phyloP scores from a whole-genome alignment of 2,329 filamentous ascomycete genomes.

The Metarhizium brunneum region DNA sequence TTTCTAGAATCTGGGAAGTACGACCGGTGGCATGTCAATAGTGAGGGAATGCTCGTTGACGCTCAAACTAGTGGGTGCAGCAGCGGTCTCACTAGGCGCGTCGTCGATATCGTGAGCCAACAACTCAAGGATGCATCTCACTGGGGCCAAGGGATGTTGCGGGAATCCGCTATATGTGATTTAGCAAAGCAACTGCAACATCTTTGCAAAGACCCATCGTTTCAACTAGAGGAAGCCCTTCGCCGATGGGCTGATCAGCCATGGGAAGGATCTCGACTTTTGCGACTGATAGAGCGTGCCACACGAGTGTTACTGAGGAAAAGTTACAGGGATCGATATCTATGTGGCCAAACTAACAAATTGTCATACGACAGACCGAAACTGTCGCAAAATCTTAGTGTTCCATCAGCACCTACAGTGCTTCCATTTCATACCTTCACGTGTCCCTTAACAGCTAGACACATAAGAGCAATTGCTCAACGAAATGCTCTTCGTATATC shows the following conservation, averaged over 20 bases:
- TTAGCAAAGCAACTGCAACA: conserved; percentile 37
- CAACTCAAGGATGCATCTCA: conserved; percentile 77
- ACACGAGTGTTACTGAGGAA: conserved; percentile 69
- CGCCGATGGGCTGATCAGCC: conserved; percentile 59
- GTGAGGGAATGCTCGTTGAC: conserved; percentile 73
- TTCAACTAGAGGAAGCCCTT: conserved; percentile 32
- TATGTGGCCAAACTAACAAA: conserved; percentile 45
- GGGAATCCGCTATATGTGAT: conserved; percentile 40
- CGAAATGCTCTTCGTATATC: conserved; percentile 90
- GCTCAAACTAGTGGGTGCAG: conserved; percentile 49
- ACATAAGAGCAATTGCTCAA: conserved; percentile 90
- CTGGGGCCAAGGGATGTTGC: conserved; percentile 72
- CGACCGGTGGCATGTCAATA: conserved; percentile 91
- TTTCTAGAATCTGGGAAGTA: conserved; percentile 61
- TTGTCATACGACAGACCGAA: conserved; percentile 61
- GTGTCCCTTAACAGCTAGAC: conserved; percentile 80
- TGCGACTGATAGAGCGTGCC: conserved; percentile 76
- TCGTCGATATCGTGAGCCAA: conserved; percentile 81
- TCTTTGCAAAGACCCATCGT: conserved; percentile 25
- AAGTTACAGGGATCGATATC: conserved; percentile 79
- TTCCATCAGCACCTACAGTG: conserved; percentile 86
- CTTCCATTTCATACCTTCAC: conserved; percentile 98
- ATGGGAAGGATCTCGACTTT: conserved; percentile 82
- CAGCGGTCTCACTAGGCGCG: conserved; percentile 80
- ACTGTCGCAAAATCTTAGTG: conserved; percentile 60